These are phyloP conservation scores for Globisporangium takayamanum DNA, from an alignment of 352 stramenopile species.

Conservation along the genomic window DNA sequence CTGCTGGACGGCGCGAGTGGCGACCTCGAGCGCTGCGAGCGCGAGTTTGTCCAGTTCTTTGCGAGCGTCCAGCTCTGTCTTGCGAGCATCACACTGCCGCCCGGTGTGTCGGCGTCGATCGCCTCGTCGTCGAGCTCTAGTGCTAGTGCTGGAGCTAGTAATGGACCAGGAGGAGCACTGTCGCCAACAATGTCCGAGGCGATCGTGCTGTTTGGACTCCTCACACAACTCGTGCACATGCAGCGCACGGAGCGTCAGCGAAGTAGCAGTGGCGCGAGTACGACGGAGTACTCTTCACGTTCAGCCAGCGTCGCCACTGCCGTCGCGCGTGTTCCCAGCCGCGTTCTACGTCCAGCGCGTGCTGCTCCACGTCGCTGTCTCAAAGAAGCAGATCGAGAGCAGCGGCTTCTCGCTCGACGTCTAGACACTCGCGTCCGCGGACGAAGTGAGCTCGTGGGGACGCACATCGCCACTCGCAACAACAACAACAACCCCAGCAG, in stretches of 20 bases:
- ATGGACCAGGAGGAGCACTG: not conserved
- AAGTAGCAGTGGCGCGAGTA: not conserved
- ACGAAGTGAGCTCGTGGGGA: constrained; percentile 14
- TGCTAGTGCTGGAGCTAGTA: not conserved
- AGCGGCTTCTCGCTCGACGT: constrained; percentile 20
- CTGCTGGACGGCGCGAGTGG: constrained; percentile 22
- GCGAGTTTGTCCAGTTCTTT: constrained; percentile 30
- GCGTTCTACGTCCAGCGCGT: constrained; percentile 32
- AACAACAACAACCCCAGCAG: not conserved
- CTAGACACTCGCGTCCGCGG: constrained; percentile 11
- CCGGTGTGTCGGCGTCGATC: constrained; percentile 6
- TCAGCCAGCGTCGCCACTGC: constrained; percentile 9
- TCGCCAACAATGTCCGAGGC: constrained; percentile 4
- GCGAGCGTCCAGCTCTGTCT: constrained; percentile 31
- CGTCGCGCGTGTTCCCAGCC: constrained; percentile 19
- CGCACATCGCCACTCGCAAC: not conserved
- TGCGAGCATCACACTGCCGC: constrained; percentile 3
- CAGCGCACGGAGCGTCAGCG: not conserved
- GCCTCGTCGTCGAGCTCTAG: not conserved
- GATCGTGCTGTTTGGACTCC: constrained; percentile 23
- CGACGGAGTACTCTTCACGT: not conserved
- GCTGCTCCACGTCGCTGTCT: constrained; percentile 27
- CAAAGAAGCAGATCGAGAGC: constrained; percentile 28
- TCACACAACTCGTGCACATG: constrained; percentile 21
- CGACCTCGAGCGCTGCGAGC: constrained; percentile 19